Base-by-base conservation (phyloP, 2,329 filamentous ascomycete genomes). In the Arthroderma sp. region DNA sequence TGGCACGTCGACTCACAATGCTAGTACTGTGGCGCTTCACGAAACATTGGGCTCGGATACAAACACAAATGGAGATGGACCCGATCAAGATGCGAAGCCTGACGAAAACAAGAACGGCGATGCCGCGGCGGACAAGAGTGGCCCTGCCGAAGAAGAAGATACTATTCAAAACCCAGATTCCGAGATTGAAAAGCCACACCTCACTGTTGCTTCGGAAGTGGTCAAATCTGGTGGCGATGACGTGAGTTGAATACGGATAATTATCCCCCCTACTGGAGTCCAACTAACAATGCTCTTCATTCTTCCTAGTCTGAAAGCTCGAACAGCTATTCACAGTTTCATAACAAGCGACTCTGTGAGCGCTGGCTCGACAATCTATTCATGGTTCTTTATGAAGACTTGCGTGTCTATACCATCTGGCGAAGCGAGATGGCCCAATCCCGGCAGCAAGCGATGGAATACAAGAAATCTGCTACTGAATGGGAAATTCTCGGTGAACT, bases 341-440 rank as follows among this genome's bases (percentile, higher is more conserved):
- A 93, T 61, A 94, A 95, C 65, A 98, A 98, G 69, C 82, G 91
- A 1, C 77, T 98, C 1, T 98, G 91, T 58, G 91, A 98, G 65
- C 80, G 91, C 54, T 98, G 91, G 91, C 75, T 98, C 2, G 91
- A 98, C 65, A 96, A 94, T 57, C 74, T 98, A 22, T 98, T 98
- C 69, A 98, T 98, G 91, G 91, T 96, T 0, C 74, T 98, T 2
- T 98, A 98, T 62, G 91, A 98, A 63, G 91, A 98, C 58, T 75
- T 98, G 11, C 85, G 91, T 41, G 89, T 98, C 38, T 98, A 98
- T 70, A 98, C 91, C 8, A 98, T 98, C 63, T 98, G 91, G 91
- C 82, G 91, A 46, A 96, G 91, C 0, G 91, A 98, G 62, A 91
- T 96, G 78, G 85, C 87, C 0, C 89, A 96, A 61, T 95, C 88